Conservation (phyloP, 2,329 filamentous ascomycete species). For the Furcasterigmium furcatum region DNA sequence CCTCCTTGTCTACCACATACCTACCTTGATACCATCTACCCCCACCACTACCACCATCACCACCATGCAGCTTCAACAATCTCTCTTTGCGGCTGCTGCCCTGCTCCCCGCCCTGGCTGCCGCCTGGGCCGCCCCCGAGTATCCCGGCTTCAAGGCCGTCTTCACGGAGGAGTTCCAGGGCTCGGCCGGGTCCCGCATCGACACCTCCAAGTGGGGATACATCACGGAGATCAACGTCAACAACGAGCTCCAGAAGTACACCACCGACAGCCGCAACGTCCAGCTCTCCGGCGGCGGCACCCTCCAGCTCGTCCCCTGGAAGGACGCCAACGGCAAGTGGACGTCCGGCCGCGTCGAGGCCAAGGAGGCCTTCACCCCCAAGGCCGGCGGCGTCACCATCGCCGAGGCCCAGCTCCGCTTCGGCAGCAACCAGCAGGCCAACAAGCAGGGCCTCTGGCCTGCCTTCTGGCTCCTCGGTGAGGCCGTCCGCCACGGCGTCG, state of each 20-base stretch:
- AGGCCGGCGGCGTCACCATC: conserved; percentile 33
- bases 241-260: conserved; percentile 46
- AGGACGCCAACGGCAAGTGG: conserved; percentile 34
- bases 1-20: too few species aligned
- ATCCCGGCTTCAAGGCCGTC: conserved; percentile 31
- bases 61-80: conserved; percentile 6
- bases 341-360: conserved; percentile 48
- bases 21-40: background rate
- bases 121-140: conserved; percentile 33
- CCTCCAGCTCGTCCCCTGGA: conserved; percentile 46
- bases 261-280: conserved; percentile 37
- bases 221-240: conserved; percentile 43
- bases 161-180: conserved; percentile 44
- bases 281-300: conserved; percentile 49
- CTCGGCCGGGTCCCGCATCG: conserved; percentile 24
- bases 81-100: conserved; percentile 15
- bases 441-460: conserved; percentile 49
- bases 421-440: conserved; percentile 26
- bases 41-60: background rate
- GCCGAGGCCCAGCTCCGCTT: conserved; percentile 43
- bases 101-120: conserved; percentile 24
- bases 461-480: conserved; percentile 51
- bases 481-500: conserved; percentile 38
- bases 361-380: conserved; percentile 40
- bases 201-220: conserved; percentile 37